phyloP scores from a whole-genome alignment of 2,329 filamentous ascomycete species.

The Pseudopithomyces chartarum region DNA sequence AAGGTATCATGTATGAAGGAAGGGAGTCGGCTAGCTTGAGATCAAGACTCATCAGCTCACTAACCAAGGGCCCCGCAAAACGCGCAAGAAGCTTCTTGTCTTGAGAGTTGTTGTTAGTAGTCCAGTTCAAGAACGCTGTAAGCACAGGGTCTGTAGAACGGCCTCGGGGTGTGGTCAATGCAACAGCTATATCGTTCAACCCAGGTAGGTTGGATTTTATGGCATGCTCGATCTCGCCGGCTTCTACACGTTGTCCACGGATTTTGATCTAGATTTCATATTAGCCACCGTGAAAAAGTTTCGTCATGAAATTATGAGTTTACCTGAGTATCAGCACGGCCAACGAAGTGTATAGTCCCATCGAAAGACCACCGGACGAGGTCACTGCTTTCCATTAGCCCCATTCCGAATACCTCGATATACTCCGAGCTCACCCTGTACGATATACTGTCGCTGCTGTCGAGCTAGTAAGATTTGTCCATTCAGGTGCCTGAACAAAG shows the following conservation, averaged over 20 bases:
- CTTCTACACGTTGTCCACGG: background rate
- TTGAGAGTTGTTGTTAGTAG: background rate
- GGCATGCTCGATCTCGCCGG: slow-evolving; percentile 1
- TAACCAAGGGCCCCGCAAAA: background rate
- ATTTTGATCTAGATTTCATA: slow-evolving; percentile 10
- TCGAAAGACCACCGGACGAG: background rate
- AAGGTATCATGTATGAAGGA: slow-evolving; percentile 42
- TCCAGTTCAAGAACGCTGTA: background rate
- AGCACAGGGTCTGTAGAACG: background rate
- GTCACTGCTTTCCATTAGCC: background rate
- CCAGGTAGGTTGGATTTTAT: background rate
- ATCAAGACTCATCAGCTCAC: background rate
- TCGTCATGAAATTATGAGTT: background rate
- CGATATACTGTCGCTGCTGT: background rate
- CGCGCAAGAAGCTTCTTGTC: background rate
- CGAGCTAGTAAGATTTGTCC: background rate
- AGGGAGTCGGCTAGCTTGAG: background rate
- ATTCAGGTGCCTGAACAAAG: slow-evolving; percentile 29
- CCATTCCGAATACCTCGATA: no score
- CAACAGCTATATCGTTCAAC: background rate
- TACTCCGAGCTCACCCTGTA: background rate
- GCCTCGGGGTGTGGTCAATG: background rate
- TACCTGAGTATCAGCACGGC: slow-evolving; percentile 10
- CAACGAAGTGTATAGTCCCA: slow-evolving; percentile 4
- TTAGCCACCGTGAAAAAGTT: background rate